phyloP scores from a whole-genome alignment of 176 grass and related monocot species.

The Canna indica region DNA sequence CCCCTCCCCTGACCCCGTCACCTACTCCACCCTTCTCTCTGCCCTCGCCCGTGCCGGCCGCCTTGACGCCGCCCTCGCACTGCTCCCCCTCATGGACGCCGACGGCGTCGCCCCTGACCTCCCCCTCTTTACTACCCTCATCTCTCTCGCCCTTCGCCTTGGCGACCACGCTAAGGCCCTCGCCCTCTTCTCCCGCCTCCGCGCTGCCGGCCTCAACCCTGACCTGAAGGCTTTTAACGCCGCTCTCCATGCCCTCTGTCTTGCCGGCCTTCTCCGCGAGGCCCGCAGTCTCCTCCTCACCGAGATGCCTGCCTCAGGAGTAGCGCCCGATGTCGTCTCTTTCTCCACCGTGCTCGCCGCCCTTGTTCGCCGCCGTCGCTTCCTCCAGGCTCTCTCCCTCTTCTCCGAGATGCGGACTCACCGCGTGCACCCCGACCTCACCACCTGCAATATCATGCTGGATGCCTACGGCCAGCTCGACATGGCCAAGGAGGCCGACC shows the following conservation, averaged over 20 bases:
- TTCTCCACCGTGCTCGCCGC: slow-evolving; percentile 75
- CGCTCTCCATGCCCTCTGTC: slow-evolving; percentile 50
- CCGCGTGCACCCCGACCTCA: slow-evolving; percentile 55
- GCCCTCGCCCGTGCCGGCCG: slow-evolving; percentile 60
- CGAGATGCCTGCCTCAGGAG: slow-evolving; percentile 54
- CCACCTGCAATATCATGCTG: slow-evolving; percentile 79
- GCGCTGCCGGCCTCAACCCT: slow-evolving; percentile 39
- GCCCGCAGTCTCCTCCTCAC: slow-evolving; percentile 51
- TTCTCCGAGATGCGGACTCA: slow-evolving; percentile 69
- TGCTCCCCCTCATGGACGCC: slow-evolving; percentile 72
- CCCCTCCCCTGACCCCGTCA: slow-evolving; percentile 56
- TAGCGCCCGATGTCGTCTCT: slow-evolving; percentile 53
- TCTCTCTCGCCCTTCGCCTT: slow-evolving; percentile 52
- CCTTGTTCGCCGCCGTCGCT: slow-evolving; percentile 50
- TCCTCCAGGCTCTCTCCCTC: slow-evolving; percentile 73
- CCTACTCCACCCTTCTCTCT: slow-evolving; percentile 83
- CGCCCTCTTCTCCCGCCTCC: slow-evolving; percentile 76
- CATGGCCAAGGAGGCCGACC: slow-evolving; percentile 70
- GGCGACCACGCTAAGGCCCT: slow-evolving; percentile 68
- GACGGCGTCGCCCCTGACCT: slow-evolving; percentile 55
- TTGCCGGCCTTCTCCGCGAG: slow-evolving; percentile 51
- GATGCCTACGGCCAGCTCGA: slow-evolving; percentile 85
- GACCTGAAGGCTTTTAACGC: slow-evolving; percentile 82
- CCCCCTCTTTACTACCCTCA: slow-evolving; percentile 75
- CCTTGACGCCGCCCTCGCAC: slow-evolving; percentile 66